phyloP scores from a whole-genome alignment of 2,329 filamentous ascomycete species.

The Exserohilum turcica region DNA sequence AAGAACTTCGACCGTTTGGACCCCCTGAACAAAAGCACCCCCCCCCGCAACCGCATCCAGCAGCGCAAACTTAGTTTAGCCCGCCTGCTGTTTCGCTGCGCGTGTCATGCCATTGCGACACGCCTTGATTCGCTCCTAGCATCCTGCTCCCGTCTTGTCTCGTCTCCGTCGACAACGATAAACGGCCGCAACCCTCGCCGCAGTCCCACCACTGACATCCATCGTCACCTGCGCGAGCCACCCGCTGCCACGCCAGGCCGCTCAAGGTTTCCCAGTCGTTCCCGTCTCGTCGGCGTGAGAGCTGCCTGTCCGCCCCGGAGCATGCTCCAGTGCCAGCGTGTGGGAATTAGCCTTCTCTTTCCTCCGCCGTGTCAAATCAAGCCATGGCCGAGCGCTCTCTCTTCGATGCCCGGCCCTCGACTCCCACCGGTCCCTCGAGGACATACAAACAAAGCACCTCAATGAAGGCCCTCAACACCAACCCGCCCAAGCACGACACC shows the following conservation, averaged over 20 bases:
- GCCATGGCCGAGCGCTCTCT: conserved; percentile 34
- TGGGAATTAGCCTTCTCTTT: conserved; percentile 23
- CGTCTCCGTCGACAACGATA: not conserved
- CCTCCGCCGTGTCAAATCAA: conserved; percentile 7
- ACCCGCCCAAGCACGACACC: conserved; percentile 34
- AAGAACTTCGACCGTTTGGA: conserved; percentile 24
- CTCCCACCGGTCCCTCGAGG: conserved; percentile 37
- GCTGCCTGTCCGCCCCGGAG: conserved; percentile 28
- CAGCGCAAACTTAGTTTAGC: conserved; percentile 23
- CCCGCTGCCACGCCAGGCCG: conserved; percentile 14
- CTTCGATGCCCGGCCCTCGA: conserved; percentile 33
- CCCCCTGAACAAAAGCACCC: conserved; percentile 20
- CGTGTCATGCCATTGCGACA: conserved; percentile 27
- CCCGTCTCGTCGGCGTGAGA: conserved; percentile 13
- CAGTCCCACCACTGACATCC: conserved; percentile 15
- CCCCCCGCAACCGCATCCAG: conserved; percentile 21
- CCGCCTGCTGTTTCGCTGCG: conserved; percentile 24
- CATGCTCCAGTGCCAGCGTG: conserved; percentile 33
- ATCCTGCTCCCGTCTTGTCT: conserved; percentile 7
- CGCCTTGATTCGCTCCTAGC: conserved; percentile 16
- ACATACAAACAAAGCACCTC: conserved; percentile 27
- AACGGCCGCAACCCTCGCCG: conserved; percentile 10
- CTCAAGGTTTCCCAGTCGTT: conserved; percentile 13
- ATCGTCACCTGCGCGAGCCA: conserved; percentile 14
- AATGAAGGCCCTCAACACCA: conserved; percentile 42